Percentiles rank a stretch among this genome's conserved stretches.
These are phyloP conservation scores for Geranomyces michiganensis DNA, from an alignment of 192 early-diverging fungal species.

Conservation along the genomic window DNA sequence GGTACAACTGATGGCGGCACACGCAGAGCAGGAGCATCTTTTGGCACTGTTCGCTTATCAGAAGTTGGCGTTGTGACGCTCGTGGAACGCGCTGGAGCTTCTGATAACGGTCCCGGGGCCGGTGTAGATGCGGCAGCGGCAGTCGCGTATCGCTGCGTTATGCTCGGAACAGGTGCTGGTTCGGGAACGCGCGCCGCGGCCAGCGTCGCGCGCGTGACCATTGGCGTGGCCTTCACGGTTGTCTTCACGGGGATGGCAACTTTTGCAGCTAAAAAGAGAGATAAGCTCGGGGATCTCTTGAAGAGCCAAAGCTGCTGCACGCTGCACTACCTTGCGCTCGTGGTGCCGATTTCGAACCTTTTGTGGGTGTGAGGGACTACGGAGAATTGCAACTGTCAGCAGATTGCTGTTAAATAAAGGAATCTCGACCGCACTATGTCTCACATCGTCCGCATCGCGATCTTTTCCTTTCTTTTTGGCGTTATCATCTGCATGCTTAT, in stretches of 20 bases:
- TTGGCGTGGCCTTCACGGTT: conserved; percentile 34
- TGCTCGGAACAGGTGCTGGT: conserved; percentile 22
- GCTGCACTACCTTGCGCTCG: not conserved
- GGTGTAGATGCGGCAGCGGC: conserved; percentile 31
- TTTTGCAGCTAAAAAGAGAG: conserved; percentile 3
- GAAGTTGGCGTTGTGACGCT: not conserved
- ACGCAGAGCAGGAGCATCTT: conserved; percentile 3
- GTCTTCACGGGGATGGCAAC: conserved; percentile 12
- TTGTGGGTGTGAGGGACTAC: conserved; percentile 23
- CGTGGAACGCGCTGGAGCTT: not conserved
- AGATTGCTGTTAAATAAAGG: not conserved
- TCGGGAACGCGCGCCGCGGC: conserved; percentile 13
- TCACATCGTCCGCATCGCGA: conserved; percentile 12
- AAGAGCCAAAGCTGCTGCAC: not conserved
- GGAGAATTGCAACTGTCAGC: not conserved
- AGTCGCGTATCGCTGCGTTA: conserved; percentile 41
- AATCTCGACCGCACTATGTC: not conserved
- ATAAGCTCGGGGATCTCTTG: not conserved
- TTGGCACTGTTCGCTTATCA: conserved; percentile 25
- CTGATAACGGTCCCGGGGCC: not conserved
- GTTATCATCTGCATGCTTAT: conserved; percentile 11
- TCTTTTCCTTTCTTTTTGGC: conserved; percentile 22
- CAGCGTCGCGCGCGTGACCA: not conserved
- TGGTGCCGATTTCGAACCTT: conserved; percentile 1
- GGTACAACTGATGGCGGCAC: not conserved